Conservation (phyloP, 106 monocot species). For the Xerophyta viscosa region DNA sequence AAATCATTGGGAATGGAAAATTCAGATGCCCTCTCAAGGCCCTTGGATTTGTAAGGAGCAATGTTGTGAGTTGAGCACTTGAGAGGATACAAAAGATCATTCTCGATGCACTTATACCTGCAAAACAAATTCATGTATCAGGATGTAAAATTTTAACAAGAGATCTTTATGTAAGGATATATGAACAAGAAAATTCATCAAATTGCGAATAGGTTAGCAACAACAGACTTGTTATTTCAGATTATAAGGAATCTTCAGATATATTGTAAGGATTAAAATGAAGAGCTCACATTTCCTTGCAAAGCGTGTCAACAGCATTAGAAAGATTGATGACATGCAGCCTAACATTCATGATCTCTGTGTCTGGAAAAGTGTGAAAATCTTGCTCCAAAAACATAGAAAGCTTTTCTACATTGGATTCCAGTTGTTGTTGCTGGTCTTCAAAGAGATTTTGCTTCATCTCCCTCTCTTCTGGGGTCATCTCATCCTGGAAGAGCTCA, state of each 20-base stretch:
- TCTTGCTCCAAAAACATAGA: constrained; percentile 63
- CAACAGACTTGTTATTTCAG: too few relatives aligned
- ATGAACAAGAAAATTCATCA: too few relatives aligned
- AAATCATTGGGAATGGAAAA: constrained; percentile 41
- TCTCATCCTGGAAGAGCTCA: constrained; percentile 90
- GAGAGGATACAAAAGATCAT: constrained; percentile 76
- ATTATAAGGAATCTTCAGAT: too few relatives aligned
- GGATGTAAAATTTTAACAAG: neutral
- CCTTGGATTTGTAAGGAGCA: constrained; percentile 88
- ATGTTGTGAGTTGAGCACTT: constrained; percentile 61
- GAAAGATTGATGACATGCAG: constrained; percentile 65
- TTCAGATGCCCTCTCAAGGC: constrained; percentile 70
- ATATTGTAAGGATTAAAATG: too few relatives aligned
- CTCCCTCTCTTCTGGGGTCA: constrained; percentile 66
- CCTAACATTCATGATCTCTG: constrained; percentile 55
- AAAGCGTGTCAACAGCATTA: constrained; percentile 59
- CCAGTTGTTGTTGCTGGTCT: constrained; percentile 90
- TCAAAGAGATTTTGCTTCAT: constrained; percentile 86
- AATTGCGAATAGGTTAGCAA: too few relatives aligned
- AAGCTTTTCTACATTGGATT: constrained; percentile 77
- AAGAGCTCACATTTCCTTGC: constrained; percentile 78
- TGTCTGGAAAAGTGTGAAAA: constrained; percentile 49
- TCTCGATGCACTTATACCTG: constrained; percentile 89
- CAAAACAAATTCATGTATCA: constrained; percentile 6
- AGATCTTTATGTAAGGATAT: neutral